Conservation (phyloP, 2,329 filamentous ascomycete genomes). For the Penicillium corylophilum region DNA sequence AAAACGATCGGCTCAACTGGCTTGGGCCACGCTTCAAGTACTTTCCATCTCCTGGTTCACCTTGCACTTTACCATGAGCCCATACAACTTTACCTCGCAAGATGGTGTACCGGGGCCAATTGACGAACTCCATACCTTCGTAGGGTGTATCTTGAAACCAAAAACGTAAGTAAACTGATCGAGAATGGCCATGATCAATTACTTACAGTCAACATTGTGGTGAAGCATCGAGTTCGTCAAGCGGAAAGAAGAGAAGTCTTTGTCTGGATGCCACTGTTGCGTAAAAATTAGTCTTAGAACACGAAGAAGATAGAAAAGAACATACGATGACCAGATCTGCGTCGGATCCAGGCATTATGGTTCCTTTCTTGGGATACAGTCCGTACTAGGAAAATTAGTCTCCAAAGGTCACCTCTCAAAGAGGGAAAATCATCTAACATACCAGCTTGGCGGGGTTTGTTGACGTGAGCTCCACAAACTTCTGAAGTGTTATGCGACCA, state of each 20-base stretch:
- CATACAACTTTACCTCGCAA: conserved; percentile 35
- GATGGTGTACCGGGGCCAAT: conserved; percentile 38
- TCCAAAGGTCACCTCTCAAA: neutral
- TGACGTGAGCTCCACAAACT: conserved; percentile 47
- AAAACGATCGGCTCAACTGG: neutral
- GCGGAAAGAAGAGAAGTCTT: conserved; percentile 19
- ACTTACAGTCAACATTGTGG: conserved; percentile 32
- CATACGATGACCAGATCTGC: conserved; percentile 49
- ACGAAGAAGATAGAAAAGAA: conserved; percentile 6
- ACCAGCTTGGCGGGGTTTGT: conserved; percentile 45
- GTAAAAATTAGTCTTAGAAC: neutral
- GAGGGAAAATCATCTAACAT: neutral
- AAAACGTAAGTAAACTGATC: neutral
- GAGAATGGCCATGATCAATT: neutral
- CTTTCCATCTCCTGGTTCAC: neutral
- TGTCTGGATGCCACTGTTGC: conserved; percentile 11
- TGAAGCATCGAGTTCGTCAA: conserved; percentile 39
- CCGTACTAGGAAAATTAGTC: conserved; percentile 33
- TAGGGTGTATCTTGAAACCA: conserved; percentile 32
- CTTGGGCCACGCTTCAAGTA: neutral
- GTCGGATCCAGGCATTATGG: conserved; percentile 44
- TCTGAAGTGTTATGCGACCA: conserved; percentile 34
- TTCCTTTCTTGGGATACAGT: conserved; percentile 40
- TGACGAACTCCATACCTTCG: conserved; percentile 31
- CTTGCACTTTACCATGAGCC: conserved; percentile 2